These are phyloP conservation scores for Phytophthora brassicae DNA, from an alignment of 352 stramenopile species.

Conservation along the genomic window DNA sequence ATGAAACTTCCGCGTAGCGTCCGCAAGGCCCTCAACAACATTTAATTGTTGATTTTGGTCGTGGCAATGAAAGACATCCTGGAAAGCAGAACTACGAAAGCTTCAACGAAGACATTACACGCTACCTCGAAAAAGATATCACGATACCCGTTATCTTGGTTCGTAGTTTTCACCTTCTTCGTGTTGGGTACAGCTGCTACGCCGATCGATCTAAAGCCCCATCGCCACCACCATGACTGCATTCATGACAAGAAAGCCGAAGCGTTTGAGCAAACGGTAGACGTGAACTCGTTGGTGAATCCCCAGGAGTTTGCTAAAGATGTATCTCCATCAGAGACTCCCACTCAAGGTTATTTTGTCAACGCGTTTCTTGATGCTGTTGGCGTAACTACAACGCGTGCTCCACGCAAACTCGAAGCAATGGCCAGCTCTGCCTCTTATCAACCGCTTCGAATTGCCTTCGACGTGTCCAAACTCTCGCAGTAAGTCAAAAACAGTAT, in stretches of 20 bases:
- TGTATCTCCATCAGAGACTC: slow-evolving; percentile 5
- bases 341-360: slow-evolving; percentile 24
- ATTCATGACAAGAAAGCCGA: slow-evolving; percentile 69
- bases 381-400: slow-evolving; percentile 23
- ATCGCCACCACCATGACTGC: slow-evolving; percentile 60
- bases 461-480: slow-evolving; percentile 74
- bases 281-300: slow-evolving; percentile 36
- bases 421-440: slow-evolving; percentile 34
- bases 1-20: slow-evolving; percentile 16
- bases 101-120: not conserved
- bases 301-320: slow-evolving; percentile 35
- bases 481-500: slow-evolving; percentile 29
- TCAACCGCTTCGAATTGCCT: slow-evolving; percentile 75
- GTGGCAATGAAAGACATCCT: not conserved
- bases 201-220: not conserved
- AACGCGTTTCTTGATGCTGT: slow-evolving; percentile 49
- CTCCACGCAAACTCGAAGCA: slow-evolving; percentile 35
- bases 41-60: not conserved
- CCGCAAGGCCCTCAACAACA: not conserved
- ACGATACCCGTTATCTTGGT: not conserved
- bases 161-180: not conserved
- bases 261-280: slow-evolving; percentile 47
- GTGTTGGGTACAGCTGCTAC: not conserved
- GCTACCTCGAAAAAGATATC: not conserved
- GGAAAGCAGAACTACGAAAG: not conserved